Percentiles rank a stretch among this genome's conserved stretches.
Conservation (phyloP, 1,139 yeast genomes). For the Hansenula sp. region DNA sequence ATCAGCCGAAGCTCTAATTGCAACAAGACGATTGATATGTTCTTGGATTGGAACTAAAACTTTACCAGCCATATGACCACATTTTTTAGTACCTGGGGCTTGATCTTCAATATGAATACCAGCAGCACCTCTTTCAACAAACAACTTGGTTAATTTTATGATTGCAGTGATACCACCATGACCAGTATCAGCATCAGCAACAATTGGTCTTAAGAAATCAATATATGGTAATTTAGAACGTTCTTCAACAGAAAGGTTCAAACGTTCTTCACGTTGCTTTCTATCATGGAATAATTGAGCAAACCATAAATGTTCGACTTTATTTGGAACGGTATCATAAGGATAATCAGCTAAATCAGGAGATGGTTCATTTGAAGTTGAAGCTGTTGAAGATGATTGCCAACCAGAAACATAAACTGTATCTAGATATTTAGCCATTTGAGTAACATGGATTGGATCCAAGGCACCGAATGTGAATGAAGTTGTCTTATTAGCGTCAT, state of each 20-base stretch:
- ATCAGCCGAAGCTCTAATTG: conserved; percentile 95
- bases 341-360: conserved; percentile 99
- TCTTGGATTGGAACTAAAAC: conserved; percentile 97
- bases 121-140: conserved; percentile 98
- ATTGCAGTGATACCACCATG: conserved; percentile 98
- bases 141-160: conserved; percentile 91
- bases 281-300: conserved; percentile 98
- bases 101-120: conserved; percentile 98
- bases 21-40: conserved; percentile 89
- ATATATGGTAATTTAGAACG: conserved; percentile 55
- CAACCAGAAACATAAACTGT: conserved; percentile 94
- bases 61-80: conserved; percentile 97
- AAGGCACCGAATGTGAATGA: conserved; percentile 95
- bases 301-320: conserved; percentile 94
- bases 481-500: conserved; percentile 68
- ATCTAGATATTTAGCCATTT: conserved; percentile 94
- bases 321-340: conserved; percentile 97
- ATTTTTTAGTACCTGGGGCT: conserved; percentile 97
- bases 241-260: conserved; percentile 53
- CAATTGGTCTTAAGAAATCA: conserved; percentile 89
- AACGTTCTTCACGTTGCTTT: conserved; percentile 87
- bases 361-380: conserved; percentile 94
- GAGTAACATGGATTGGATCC: conserved; percentile 94
- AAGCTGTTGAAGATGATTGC: conserved; percentile 98
- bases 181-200: conserved; percentile 98